These are phyloP conservation scores for Cochlearia excelsa DNA, from an alignment of 345 rosid species.

Conservation along the genomic window DNA sequence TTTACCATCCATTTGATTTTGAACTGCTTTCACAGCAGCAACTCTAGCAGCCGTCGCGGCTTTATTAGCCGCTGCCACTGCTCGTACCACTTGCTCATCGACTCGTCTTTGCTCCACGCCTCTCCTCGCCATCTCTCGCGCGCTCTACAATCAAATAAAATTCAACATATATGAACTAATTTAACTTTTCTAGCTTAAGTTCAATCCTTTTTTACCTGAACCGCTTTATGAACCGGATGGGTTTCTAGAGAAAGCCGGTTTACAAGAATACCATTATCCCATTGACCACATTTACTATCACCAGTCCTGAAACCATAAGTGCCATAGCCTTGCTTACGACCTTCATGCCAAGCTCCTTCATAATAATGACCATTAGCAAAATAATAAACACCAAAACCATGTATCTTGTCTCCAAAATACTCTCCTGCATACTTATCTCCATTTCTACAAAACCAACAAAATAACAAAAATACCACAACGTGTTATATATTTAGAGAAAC, in stretches of 20 bases:
- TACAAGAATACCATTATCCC: slow-evolving; percentile 66
- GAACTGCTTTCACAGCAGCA: slow-evolving; percentile 91
- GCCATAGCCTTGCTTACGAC: slow-evolving; percentile 87
- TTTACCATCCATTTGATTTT: slow-evolving; percentile 77
- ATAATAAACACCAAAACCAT: slow-evolving; percentile 87
- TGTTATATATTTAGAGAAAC: too few relatives aligned
- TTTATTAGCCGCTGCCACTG: slow-evolving; percentile 72
- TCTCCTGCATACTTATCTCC: slow-evolving; percentile 94
- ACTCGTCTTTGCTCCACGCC: slow-evolving; percentile 52
- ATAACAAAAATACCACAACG: too few relatives aligned
- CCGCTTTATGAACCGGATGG: slow-evolving; percentile 50
- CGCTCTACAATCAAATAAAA: slow-evolving; percentile 44
- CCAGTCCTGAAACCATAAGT: slow-evolving; percentile 70
- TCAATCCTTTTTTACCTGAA: slow-evolving; percentile 44
- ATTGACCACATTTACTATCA: slow-evolving; percentile 68
- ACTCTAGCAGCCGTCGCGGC: slow-evolving; percentile 96
- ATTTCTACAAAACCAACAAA: slow-evolving; percentile 51
- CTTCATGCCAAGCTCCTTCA: slow-evolving; percentile 98
- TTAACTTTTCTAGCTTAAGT: not conserved
- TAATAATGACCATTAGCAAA: slow-evolving; percentile 88
- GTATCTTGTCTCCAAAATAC: slow-evolving; percentile 88
- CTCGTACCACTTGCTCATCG: slow-evolving; percentile 69
- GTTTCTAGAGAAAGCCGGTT: slow-evolving; percentile 43
- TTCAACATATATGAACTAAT: not conserved
- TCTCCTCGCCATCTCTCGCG: slow-evolving; percentile 60